Evolutionary conservation across 176 grass and related monocot genomes (phyloP).

Genomic region (Phyllostachys edulis): DNA sequence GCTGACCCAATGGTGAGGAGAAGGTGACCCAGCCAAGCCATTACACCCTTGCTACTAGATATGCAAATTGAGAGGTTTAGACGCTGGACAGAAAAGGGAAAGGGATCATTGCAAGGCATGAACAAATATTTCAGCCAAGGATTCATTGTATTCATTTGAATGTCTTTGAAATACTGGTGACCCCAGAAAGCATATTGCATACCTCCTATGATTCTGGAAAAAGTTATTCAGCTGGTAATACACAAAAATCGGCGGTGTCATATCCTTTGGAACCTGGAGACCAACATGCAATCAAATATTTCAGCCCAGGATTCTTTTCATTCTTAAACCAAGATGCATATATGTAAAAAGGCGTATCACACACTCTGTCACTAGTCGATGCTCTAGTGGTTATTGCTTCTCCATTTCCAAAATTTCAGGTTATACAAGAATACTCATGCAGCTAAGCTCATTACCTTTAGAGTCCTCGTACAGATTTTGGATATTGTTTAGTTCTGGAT

Average conservation of each 20-base stretch:
- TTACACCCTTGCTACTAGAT: too few relatives aligned
- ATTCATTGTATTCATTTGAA: background rate
- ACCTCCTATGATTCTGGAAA: slow-evolving; percentile 99
- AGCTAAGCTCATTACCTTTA: slow-evolving; percentile 57
- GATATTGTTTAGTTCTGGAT: slow-evolving; percentile 41
- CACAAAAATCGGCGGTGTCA: slow-evolving; percentile 81
- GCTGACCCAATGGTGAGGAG: too few relatives aligned
- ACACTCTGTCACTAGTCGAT: background rate
- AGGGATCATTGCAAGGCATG: too few relatives aligned
- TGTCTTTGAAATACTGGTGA: background rate
- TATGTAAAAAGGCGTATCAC: background rate
- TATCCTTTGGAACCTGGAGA: slow-evolving; percentile 85
- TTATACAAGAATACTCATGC: slow-evolving; percentile 16
- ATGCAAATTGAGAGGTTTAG: too few relatives aligned
- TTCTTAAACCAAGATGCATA: background rate
- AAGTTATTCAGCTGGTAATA: slow-evolving; percentile 98
- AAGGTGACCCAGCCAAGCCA: too few relatives aligned
- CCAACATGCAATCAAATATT: slow-evolving; percentile 5
- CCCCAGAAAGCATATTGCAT: slow-evolving; percentile 10
- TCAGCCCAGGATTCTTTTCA: slow-evolving; percentile 1
- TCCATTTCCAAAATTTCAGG: background rate
- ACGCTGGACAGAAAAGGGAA: too few relatives aligned
- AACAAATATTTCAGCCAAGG: slow-evolving; percentile 1
- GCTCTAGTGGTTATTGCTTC: background rate
- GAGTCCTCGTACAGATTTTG: slow-evolving; percentile 63